These are phyloP conservation scores for Parsonsia alboflavescens DNA, from an alignment of 257 asterid species.

Conservation along the genomic window DNA sequence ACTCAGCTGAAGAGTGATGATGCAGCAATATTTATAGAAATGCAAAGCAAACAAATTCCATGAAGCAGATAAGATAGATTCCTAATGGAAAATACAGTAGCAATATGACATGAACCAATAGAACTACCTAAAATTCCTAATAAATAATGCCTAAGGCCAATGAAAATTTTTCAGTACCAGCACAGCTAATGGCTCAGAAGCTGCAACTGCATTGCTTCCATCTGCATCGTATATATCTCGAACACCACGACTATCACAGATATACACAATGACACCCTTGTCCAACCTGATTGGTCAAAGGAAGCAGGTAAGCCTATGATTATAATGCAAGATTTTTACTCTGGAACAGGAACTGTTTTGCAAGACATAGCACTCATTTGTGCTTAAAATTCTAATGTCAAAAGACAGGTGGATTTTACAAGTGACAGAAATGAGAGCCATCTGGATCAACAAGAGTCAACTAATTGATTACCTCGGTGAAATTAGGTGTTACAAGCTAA, in stretches of 20 bases:
- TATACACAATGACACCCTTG: slow-evolving; percentile 93
- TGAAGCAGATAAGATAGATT: neutral
- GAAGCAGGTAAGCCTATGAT: neutral
- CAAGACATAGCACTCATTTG: neutral
- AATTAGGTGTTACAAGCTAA: neutral
- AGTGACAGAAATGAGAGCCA: neutral
- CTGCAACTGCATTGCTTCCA: slow-evolving; percentile 77
- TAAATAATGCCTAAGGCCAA: neutral
- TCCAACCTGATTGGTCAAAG: slow-evolving; percentile 61
- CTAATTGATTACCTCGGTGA: neutral
- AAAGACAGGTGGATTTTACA: neutral
- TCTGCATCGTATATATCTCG: slow-evolving; percentile 94
- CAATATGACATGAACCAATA: neutral
- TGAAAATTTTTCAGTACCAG: slow-evolving; percentile 43
- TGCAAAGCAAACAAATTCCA: neutral
- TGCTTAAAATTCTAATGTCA: neutral
- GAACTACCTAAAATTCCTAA: neutral
- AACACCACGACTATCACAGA: slow-evolving; percentile 94
- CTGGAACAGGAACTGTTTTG: neutral
- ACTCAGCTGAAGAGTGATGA: neutral
- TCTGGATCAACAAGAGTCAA: neutral
- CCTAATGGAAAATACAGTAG: neutral
- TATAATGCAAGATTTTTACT: neutral
- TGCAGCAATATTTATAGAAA: too few relatives aligned
- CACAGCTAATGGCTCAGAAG: slow-evolving; percentile 84